Base-by-base conservation (phyloP, 2,329 filamentous ascomycete species). In the Thielaviopsis euricoi region DNA sequence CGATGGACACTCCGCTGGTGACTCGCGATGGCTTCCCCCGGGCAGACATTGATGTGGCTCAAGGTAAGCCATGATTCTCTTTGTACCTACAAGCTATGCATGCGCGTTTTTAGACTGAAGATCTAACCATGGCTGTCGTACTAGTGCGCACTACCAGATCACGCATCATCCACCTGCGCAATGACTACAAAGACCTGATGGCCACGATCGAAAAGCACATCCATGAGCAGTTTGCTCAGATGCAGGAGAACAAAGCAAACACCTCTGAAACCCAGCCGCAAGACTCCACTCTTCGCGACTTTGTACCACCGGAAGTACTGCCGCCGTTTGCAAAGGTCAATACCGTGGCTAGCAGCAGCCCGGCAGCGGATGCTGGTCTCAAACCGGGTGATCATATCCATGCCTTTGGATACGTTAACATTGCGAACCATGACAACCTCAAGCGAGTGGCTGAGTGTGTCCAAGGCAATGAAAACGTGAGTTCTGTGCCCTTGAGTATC, bases 161-260 rank as follows among this genome's bases (percentile, higher is more conserved):
- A 26, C 83, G 87, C 61, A 95, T 98, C 64, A 93, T 97, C 64
- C 78, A 84, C 64, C 77, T 97, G 46, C 84, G 87, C 63, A 97
- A 96, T 67, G 93, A 98, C 70, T 91, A 95, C 73, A 96, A 94
- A 68, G 82, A 83, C 46, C 73, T 96, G 50, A 96, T 97, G 89
- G 72, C 73, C 59, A 75, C 78, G 60, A 85, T 97, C 64, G 93
- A 97, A 70, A 84, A 84, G 66, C 83, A 83, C 52, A 78, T 98
- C n/a, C 89, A 97, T 67, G 83, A 86, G 63, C 86, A 93, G 67
- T 95, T 97, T 68, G 89, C 89, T n/a, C 81, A 73, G 61, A 69
- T 87, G 50, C 76, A 79, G 62, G 75, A 81, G 61, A 71, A 74
- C 25, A 72, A 77, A 56, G 70, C 73, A 53, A 57, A 61, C 60